A percentile compares a stretch with the other conserved stretches of the same genome.
Evolutionary conservation across 2,329 filamentous ascomycete species (phyloP).

Genomic region (Aureobasidium mangrovei): DNA sequence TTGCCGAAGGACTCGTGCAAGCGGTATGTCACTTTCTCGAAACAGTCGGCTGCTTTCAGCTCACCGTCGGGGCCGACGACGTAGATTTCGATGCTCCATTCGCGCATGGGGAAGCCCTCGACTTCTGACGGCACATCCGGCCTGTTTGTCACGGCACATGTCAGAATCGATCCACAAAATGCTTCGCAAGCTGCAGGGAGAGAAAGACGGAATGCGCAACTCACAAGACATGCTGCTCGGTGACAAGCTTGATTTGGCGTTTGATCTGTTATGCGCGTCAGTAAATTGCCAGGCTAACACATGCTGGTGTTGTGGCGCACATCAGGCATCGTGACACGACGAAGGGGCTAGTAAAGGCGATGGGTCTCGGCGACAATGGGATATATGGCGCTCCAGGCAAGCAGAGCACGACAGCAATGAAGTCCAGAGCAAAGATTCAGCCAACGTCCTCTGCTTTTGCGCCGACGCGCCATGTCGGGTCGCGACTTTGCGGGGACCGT

Average conservation of each 20-base stretch:
- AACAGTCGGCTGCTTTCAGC: slow-evolving; percentile 71
- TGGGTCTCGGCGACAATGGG: background rate
- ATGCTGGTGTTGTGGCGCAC: slow-evolving; percentile 21
- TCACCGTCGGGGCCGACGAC: slow-evolving; percentile 80
- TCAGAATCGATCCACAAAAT: background rate
- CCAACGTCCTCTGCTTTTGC: background rate
- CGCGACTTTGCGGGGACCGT: background rate
- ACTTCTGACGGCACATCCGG: slow-evolving; percentile 65
- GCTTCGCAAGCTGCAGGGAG: background rate
- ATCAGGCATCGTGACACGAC: slow-evolving; percentile 27
- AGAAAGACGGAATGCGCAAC: slow-evolving; percentile 29
- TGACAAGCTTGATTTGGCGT: slow-evolving; percentile 85
- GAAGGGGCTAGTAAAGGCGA: background rate
- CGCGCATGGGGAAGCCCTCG: slow-evolving; percentile 84
- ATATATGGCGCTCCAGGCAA: background rate
- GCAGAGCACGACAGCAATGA: background rate
- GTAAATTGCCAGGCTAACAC: slow-evolving; percentile 1
- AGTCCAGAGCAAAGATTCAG: background rate
- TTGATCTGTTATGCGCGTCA: slow-evolving; percentile 49
- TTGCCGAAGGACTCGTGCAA: slow-evolving; percentile 91
- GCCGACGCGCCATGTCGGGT: background rate
- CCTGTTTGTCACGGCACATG: background rate
- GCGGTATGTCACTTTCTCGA: slow-evolving; percentile 87
- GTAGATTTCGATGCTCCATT: slow-evolving; percentile 82
- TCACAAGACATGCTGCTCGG: slow-evolving; percentile 82